Base-by-base conservation (phyloP, 2,329 filamentous ascomycete species). In the Claviceps maximensis region DNA sequence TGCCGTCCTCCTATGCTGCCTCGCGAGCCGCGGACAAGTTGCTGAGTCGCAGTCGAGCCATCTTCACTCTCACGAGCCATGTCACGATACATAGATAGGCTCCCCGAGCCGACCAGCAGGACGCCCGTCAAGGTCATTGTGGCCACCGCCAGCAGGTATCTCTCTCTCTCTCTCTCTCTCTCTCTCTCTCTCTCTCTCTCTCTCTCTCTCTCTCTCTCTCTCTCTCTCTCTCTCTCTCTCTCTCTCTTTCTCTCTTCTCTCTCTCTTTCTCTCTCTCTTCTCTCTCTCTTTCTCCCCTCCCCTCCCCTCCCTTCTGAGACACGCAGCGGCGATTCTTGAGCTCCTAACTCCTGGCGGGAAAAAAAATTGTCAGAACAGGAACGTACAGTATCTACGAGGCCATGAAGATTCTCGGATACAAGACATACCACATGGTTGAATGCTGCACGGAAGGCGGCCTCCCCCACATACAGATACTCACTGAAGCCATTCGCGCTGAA, bases 401-500 rank as follows among this genome's bases (percentile, higher is more conserved):
- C 12, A 58, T 69, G 48, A 58, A 66, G 33, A 55, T 62, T 5
- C 60, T 71, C 10, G 68, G 68, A 3, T 70, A 65, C 53, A 65
- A 57, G 53, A 62, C 69, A 0, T 70, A 68, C 47, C 69, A 71
- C 50, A 66, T 68, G 60, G 59, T 54, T 5, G 67, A 70, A 58
- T 63, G 45, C 10, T 46, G 65, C 10, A 53, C 50, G 8, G 33
- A 56, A 6, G 63, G 61, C 36, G 51, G 51, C 5, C 6, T 44
- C 27, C 36, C 25, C 6, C 36, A 65, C 19, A 50, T 66, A 23
- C 55, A 58, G 15, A 58, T 67, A 27, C 52, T 67, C 46, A 54
- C 57, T 2, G 66, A 70, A 36, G 66, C 62, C 5, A 50, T 67
- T 4, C 54, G 54, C 0, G 64, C 64, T 13, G 63, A 67, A 27